Conservation (phyloP, 2,329 filamentous ascomycete genomes). For the Paracamarosporium sp. region DNA sequence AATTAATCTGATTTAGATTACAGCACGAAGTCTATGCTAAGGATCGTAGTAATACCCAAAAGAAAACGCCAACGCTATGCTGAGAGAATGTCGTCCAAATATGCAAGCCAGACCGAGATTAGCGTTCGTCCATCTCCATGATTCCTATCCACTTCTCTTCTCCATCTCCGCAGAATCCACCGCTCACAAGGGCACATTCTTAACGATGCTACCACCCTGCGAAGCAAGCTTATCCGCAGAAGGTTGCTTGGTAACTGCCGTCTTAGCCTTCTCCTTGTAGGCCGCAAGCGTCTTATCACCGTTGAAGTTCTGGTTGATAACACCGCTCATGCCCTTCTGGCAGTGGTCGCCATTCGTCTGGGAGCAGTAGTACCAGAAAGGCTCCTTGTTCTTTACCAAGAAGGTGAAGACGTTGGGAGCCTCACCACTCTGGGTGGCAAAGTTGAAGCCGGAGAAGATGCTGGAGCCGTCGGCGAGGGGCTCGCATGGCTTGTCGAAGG, state of each 20-base stretch:
- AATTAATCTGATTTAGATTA: too few relatives aligned
- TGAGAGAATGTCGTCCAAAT: background rate
- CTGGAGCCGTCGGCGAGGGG: conserved; percentile 61
- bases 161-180: background rate
- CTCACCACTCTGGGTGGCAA: conserved; percentile 51
- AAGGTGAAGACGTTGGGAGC: conserved; percentile 66
- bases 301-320: conserved; percentile 64
- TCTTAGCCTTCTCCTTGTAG: conserved; percentile 35
- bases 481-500: conserved; percentile 72
- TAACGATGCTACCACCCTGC: conserved; percentile 30
- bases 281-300: conserved; percentile 30
- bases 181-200: conserved; percentile 32
- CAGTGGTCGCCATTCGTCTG: conserved; percentile 70
- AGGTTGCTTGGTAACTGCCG: conserved; percentile 30
- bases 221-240: conserved; percentile 18
- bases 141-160: background rate
- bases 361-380: conserved; percentile 81
- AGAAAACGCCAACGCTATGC: conserved; percentile 1
- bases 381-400: conserved; percentile 69
- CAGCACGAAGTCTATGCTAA: background rate
- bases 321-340: conserved; percentile 74
- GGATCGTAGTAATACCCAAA: background rate
- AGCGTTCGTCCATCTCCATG: too few relatives aligned
- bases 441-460: conserved; percentile 70
- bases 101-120: background rate